Evolutionary conservation across 176 grass and related monocot genomes (phyloP), one percentile per base, ranked within the genome.

Genomic region (Triticum monococcum): DNA sequence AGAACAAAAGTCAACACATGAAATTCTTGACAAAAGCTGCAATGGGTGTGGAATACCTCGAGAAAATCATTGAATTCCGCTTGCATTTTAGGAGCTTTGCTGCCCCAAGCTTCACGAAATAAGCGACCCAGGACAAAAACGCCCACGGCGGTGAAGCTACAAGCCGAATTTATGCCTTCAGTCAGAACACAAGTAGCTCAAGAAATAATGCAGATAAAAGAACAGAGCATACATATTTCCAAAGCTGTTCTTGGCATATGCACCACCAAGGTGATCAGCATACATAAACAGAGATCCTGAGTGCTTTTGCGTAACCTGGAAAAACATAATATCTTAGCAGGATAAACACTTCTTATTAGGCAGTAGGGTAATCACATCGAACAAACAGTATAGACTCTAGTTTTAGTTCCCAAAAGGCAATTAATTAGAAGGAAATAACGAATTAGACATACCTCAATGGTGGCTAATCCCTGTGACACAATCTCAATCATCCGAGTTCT

Each of bases 221-320:
- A 79, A 16, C 12, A 72, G 11, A 84, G 74, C 86, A 63, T 80
- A 98, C 94, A 96, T 91, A 89, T 98, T 98, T 80, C 97, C 97
- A 80, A 90, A 98, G 78, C 90, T 98, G 65, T 98, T 98, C 82
- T 98, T 98, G 18, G 97, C 97, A 88, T 96, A 98, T 90, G 97
- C 94, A 74, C 97, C 94, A 73, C 97, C 94, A 78, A 80, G 71
- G 77, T 96, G 84, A 60, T 94, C 97, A 43, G 97, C 97, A 89
- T 98, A 96, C 93, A 98, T 98, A 79, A 98, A 98, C 28, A 98
- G 90, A 10, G 97, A 99, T 25, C 97, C 97, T 7, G 94, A 99
- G 81, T 99, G 97, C 79, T 94, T 99, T 8, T 96, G 97, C 4
- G 94, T 94, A 12, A 96, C 97, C 97, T 96, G 73, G 83, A 57